Evolutionary conservation across 768 basidiomycete genomes (phyloP).

Genomic region (Tricholoma hemisulphureum): DNA sequence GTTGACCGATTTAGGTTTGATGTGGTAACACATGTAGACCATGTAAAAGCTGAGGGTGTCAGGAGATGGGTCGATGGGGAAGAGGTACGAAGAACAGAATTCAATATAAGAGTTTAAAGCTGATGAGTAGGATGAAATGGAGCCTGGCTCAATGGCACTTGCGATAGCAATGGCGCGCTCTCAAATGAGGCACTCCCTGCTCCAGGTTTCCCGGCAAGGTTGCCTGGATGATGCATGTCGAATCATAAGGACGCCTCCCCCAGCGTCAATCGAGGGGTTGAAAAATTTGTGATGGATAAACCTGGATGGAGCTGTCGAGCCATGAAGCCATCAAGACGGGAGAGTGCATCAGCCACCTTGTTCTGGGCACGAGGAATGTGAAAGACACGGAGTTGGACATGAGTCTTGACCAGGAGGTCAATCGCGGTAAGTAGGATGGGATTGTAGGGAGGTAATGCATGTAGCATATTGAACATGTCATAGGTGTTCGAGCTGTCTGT

Average conservation of each 20-base stretch:
- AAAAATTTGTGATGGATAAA: slow-evolving; percentile 8
- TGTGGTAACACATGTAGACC: slow-evolving; percentile 35
- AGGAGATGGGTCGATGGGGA: slow-evolving; percentile 34
- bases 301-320: not conserved
- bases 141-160: slow-evolving; percentile 23
- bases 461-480: slow-evolving; percentile 19
- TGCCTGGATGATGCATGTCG: slow-evolving; percentile 19
- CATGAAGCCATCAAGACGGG: slow-evolving; percentile 5
- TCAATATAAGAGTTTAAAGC: slow-evolving; percentile 37
- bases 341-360: slow-evolving; percentile 31
- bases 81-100: slow-evolving; percentile 30
- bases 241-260: no score
- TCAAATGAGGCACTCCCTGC: slow-evolving; percentile 21
- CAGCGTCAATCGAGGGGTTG: slow-evolving; percentile 11
- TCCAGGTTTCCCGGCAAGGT: slow-evolving; percentile 29
- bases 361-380: slow-evolving; percentile 29
- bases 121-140: no score
- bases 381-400: slow-evolving; percentile 22
- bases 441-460: no score
- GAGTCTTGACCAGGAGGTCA: slow-evolving; percentile 10
- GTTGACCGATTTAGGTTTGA: slow-evolving; percentile 33
- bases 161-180: slow-evolving; percentile 34
- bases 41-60: no score
- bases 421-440: slow-evolving; percentile 15
- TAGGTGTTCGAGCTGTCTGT: slow-evolving; percentile 24